These are phyloP conservation scores for Pestalotiopsis sp. DNA, from an alignment of 2,329 filamentous ascomycete species.

Conservation along the genomic window DNA sequence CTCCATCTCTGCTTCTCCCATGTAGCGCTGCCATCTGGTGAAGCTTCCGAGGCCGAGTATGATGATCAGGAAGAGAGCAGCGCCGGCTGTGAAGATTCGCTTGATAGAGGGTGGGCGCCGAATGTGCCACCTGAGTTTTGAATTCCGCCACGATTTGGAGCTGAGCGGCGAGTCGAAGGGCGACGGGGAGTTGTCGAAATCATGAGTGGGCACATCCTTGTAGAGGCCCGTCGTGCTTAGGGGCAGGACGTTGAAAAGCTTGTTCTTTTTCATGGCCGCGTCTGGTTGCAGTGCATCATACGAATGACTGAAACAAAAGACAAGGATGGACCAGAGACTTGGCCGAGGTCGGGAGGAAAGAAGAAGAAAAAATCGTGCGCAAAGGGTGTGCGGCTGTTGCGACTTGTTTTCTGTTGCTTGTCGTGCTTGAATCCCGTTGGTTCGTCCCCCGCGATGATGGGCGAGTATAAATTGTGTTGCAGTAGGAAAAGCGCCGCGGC, in stretches of 20 bases:
- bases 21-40: background rate
- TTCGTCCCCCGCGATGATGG: too few relatives aligned
- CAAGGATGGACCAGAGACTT: too few relatives aligned
- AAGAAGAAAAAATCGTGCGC: background rate
- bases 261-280: constrained; percentile 19
- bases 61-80: background rate
- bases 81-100: background rate
- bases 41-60: background rate
- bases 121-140: background rate
- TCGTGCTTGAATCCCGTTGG: background rate
- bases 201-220: constrained; percentile 25
- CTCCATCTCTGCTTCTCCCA: constrained; percentile 6
- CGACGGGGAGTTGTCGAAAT: constrained; percentile 21
- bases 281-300: background rate
- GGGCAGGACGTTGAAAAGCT: constrained; percentile 21
- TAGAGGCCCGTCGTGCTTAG: constrained; percentile 22
- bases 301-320: background rate
- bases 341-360: background rate
- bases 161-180: constrained; percentile 11
- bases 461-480: too few relatives aligned
- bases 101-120: constrained; percentile 7
- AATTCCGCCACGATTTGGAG: background rate
- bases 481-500: too few relatives aligned
- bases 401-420: background rate
- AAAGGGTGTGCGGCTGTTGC: background rate